Evolutionary conservation across 768 basidiomycete genomes (phyloP), one percentile per base, ranked within the genome.

Genomic region (Erythrobasidium yunnanense): DNA sequence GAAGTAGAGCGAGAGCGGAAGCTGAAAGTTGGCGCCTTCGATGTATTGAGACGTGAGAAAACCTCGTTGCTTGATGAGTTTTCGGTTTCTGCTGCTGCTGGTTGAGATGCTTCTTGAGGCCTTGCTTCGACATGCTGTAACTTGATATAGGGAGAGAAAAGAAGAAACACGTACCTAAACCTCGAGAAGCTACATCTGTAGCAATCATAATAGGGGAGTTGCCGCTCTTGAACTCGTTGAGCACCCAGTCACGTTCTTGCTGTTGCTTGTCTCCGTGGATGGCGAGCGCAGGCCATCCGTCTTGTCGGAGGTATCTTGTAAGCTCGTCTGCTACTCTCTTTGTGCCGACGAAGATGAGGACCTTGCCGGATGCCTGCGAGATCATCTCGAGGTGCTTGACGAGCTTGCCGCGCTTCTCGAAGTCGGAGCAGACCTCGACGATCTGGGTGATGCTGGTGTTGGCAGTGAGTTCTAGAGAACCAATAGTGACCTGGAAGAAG

Each of bases 191-290:
- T 74, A 99, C 93, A 77, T 96, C 95, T 72, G 95, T 97, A 79
- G 95, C 95, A 74, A 97, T 89, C 72, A 99, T 82, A 77, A 99
- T 97, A 1, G 93, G 93, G 32, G 88, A 91, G 70, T 91, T 87
- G 73, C 95, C 91, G 62, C 90, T 87, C 80, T 97, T 97, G 82
- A 99, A 99, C 79, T 99, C 95, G 76, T 85, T 81, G 42, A 99
- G 81, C 54, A 97, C 95, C 95, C 95, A 99, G 75, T 99, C 95
- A 79, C 95, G 92, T 80, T 99, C 95, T 71, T 75, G 92, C 88
- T 95, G 90, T 80, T 91, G 91, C 78, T 99, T 99, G 80, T 99
- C 95, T 73, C 95, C 95, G 75, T 99, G 95, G 73, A 99, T 99
- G 58, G 95, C 93, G 35, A 99, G 80, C 15, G 95, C 95, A n/a